Conservation (phyloP, 768 basidiomycete genomes). For the Tylopilus plumbeoviolaceoides region DNA sequence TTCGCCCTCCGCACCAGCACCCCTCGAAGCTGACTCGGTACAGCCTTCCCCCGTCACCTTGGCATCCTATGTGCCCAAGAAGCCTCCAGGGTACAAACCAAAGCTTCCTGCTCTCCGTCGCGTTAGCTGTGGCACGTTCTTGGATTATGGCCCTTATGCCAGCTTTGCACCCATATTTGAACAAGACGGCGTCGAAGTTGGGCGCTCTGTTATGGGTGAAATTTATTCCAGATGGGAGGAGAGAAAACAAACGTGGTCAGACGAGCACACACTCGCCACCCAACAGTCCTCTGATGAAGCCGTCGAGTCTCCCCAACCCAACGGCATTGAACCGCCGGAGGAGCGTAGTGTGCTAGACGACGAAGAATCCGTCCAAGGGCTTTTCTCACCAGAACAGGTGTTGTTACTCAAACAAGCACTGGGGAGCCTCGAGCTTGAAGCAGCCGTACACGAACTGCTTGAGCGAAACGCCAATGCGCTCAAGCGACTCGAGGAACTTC, state of each 20-base stretch:
- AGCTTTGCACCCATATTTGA: conserved; percentile 80
- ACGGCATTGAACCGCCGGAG: conserved; percentile 11
- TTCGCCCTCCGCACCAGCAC: conserved; percentile 39
- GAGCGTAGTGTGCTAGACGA: conserved; percentile 25
- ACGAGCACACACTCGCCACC: conserved; percentile 13
- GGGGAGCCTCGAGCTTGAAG: conserved; percentile 60
- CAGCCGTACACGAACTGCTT: conserved; percentile 64
- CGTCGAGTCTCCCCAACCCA: conserved; percentile 2
- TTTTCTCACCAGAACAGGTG: conserved; percentile 56
- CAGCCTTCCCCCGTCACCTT: conserved; percentile 41
- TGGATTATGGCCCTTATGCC: conserved; percentile 74
- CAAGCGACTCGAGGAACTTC: conserved; percentile 59
- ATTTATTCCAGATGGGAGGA: conserved; percentile 50
- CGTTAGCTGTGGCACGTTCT: conserved; percentile 61
- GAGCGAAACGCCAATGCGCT: conserved; percentile 63
- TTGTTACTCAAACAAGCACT: conserved; percentile 57
- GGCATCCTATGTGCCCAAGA: conserved; percentile 50
- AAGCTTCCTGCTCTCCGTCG: conserved; percentile 48
- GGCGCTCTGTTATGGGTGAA: conserved; percentile 57
- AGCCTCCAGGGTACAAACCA: conserved; percentile 37
- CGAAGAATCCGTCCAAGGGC: conserved; percentile 43
- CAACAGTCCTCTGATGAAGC: conserved; percentile 1
- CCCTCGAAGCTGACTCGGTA: conserved; percentile 28
- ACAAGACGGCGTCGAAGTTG: conserved; percentile 70
- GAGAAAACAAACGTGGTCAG: conserved; percentile 32